Conservation (phyloP, 768 basidiomycete genomes). For the Galerina marginata region DNA sequence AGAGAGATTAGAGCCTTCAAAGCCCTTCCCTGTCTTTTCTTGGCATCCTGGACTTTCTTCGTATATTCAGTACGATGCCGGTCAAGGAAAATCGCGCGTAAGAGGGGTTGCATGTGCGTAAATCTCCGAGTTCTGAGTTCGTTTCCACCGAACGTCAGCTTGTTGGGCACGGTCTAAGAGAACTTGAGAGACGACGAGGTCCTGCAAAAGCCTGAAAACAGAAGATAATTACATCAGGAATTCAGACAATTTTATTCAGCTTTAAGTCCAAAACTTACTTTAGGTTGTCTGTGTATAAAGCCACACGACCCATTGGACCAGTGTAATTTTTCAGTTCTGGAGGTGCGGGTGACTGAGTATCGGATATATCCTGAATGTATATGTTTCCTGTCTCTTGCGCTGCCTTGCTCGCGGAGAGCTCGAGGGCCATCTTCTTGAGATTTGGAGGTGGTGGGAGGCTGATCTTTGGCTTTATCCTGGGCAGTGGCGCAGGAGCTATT, state of each 20-base stretch:
- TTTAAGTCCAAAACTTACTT: conserved; percentile 20
- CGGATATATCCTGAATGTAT: neutral
- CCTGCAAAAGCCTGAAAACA: conserved; percentile 30
- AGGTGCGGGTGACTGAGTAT: neutral
- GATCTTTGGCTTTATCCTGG: neutral
- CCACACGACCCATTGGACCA: conserved; percentile 20
- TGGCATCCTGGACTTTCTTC: conserved; percentile 20
- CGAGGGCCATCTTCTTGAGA: neutral
- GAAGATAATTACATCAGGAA: neutral
- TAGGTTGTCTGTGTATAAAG: conserved; percentile 25
- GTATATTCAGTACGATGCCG: conserved; percentile 21
- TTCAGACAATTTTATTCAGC: neutral
- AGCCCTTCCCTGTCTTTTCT: conserved; percentile 25
- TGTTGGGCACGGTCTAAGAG: conserved; percentile 24
- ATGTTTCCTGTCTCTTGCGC: neutral
- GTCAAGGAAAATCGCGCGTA: conserved; percentile 35
- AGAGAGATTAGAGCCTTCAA: conserved; percentile 30
- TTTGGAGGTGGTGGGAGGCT: neutral
- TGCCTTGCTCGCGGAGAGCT: neutral
- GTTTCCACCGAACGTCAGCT: conserved; percentile 35
- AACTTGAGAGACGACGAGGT: conserved; percentile 32
- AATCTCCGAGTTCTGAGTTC: conserved; percentile 32
- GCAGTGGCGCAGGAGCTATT: neutral
- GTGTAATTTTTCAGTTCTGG: neutral
- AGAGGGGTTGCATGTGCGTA: conserved; percentile 32